Evolutionary conservation across 352 stramenopile species (phyloP).

Genomic region (Nothophytophthora sp.): DNA sequence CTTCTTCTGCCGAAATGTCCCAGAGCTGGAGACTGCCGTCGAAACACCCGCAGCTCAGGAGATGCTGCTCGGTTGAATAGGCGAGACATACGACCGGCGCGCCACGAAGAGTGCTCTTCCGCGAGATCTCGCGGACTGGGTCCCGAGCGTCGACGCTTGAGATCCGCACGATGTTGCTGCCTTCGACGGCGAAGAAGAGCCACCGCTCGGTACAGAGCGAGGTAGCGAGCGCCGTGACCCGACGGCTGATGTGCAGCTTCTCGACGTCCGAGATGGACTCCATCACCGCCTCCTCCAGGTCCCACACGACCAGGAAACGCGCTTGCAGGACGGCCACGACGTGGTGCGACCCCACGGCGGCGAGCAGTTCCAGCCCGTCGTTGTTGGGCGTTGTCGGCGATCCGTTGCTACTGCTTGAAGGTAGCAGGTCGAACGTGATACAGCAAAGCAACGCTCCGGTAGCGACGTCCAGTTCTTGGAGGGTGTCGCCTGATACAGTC

Average conservation of each 20-base stretch:
- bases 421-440: slow-evolving; percentile 64
- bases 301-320: slow-evolving; percentile 59
- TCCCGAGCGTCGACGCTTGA: slow-evolving; percentile 47
- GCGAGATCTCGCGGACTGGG: slow-evolving; percentile 67
- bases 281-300: slow-evolving; percentile 61
- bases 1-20: slow-evolving; percentile 50
- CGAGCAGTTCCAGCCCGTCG: slow-evolving; percentile 51
- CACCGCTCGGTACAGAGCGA: slow-evolving; percentile 61
- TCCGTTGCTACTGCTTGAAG: slow-evolving; percentile 15
- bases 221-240: slow-evolving; percentile 47
- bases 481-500: slow-evolving; percentile 48
- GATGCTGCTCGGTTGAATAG: slow-evolving; percentile 48
- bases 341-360: slow-evolving; percentile 41
- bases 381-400: slow-evolving; percentile 2
- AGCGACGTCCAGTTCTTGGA: slow-evolving; percentile 66
- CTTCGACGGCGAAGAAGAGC: slow-evolving; percentile 76
- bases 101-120: slow-evolving; percentile 64
- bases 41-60: slow-evolving; percentile 62
- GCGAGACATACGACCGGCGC: slow-evolving; percentile 51
- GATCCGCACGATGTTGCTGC: slow-evolving; percentile 75
- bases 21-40: slow-evolving; percentile 74
- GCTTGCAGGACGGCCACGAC: slow-evolving; percentile 63
- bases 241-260: slow-evolving; percentile 49
- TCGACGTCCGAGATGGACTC: slow-evolving; percentile 64
- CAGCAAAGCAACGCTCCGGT: slow-evolving; percentile 58